Base-by-base conservation (phyloP, 2,329 filamentous ascomycete species). In the Calonectria fujianensis region DNA sequence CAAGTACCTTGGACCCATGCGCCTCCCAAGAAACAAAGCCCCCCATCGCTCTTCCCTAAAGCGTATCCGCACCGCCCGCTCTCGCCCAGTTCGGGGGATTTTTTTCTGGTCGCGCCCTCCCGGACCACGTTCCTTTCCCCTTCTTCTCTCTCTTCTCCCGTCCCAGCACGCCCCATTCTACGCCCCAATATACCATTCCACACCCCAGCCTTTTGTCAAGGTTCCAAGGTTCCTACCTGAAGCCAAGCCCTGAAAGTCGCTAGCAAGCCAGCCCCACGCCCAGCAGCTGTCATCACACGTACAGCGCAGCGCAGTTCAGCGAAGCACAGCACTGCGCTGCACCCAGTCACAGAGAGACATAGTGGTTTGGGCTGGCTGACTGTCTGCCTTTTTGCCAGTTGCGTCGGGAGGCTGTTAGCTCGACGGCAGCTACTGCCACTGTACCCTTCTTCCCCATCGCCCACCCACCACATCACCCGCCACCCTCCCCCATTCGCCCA, bases 241-340 rank as follows among this genome's bases (percentile, higher is more conserved):
- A 77, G 79, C 77, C 75, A 79, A 78, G 77, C 73, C 75, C 78
- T 75, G 57, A 32, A 54, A 35, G 57, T 75, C 57, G 29, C 68
- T 78, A 71, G 71, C 75, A 78, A 75, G 48, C 29, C 66, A 64
- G 69, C 61, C 68, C 68, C 77, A 75, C 75, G 79, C 61, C 77
- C 79, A 74, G 77, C 75, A 81, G 77, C 79, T 78, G 78, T 81
- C 79, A 80, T 79, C 57, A 78, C 51, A 45, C 41, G 74, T 69
- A 72, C 65, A 77, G 74, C 74, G 70, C 77, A 77, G 79, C 77
- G 78, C 76, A 70, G 57, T 61, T 39, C 57, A 61, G 57, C 35
- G 32, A 39, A 24, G 14, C 29, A 32, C 51, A 20, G 51, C 27
- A 31, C 51, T 54, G 51, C 51, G 14, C 51, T 31, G 32, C 57